Evolutionary conservation across 75 land plant species (phyloP).

Genomic region (Azolla pinnata): DNA sequence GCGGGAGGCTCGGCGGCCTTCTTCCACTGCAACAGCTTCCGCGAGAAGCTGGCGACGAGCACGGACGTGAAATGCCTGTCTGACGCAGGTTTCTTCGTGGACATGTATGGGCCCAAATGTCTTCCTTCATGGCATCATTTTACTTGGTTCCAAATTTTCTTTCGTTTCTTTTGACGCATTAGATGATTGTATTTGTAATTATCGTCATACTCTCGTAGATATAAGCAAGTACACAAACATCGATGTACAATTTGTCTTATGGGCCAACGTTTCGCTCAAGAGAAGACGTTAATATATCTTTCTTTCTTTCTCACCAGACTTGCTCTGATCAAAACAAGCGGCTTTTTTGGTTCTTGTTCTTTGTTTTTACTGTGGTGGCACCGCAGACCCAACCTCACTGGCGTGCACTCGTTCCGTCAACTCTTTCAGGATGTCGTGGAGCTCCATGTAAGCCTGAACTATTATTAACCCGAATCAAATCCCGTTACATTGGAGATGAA

Average conservation of each 20-base stretch:
- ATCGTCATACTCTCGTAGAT: no score
- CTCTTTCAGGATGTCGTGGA: slow-evolving; percentile 2
- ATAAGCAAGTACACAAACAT: no score
- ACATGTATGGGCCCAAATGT: slow-evolving; percentile 14
- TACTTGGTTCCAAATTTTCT: neutral
- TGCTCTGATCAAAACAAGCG: no score
- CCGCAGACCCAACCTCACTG: neutral
- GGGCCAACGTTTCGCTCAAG: no score
- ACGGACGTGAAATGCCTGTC: slow-evolving; percentile 28
- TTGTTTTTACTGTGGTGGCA: no score
- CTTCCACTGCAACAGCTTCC: slow-evolving; percentile 24
- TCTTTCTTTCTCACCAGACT: no score
- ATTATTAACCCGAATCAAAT: neutral
- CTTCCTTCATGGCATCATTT: neutral
- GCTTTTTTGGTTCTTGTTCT: no score
- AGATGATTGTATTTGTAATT: neutral
- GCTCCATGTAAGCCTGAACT: neutral
- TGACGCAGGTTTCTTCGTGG: slow-evolving; percentile 33
- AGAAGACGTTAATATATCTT: no score
- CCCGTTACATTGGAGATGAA: no score
- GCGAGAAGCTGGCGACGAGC: slow-evolving; percentile 8
- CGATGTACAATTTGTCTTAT: no score
- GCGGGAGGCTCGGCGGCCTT: slow-evolving; percentile 32
- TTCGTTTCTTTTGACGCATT: neutral
- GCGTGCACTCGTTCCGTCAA: neutral